A percentile compares a stretch with the other conserved stretches of the same genome.
phyloP scores from a whole-genome alignment of 164 flowering plant genomes.

The Euptelea pleiosperma region DNA sequence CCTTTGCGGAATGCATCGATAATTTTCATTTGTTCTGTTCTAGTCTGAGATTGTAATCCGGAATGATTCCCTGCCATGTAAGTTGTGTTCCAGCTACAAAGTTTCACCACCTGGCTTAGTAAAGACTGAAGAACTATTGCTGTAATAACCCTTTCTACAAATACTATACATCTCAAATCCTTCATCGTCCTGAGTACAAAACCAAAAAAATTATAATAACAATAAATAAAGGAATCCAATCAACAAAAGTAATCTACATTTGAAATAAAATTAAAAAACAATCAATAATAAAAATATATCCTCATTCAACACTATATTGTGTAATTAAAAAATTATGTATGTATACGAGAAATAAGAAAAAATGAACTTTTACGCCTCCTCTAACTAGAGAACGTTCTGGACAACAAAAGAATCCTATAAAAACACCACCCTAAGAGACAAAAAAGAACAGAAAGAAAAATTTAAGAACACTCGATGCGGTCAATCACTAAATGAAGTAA shows the following conservation, averaged over 20 bases:
- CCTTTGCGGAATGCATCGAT: slow-evolving; percentile 76
- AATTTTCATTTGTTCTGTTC: slow-evolving; percentile 57
- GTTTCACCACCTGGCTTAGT: slow-evolving; percentile 37
- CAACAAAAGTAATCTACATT: neutral
- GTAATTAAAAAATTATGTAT: too few species aligned
- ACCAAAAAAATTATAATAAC: neutral
- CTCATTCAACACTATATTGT: neutral
- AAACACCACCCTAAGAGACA: neutral
- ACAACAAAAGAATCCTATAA: neutral
- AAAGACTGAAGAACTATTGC: slow-evolving; percentile 57
- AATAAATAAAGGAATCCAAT: neutral
- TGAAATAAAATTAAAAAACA: neutral
- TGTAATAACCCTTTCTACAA: slow-evolving; percentile 81
- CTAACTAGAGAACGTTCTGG: too few species aligned
- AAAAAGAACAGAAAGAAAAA: neutral
- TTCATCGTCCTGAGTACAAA: slow-evolving; percentile 34
- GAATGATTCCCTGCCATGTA: slow-evolving; percentile 64
- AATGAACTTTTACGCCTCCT: too few species aligned
- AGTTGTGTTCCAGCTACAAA: slow-evolving; percentile 52
- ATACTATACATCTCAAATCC: slow-evolving; percentile 77
- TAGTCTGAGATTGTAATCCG: slow-evolving; percentile 51
- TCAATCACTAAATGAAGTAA: too few species aligned
- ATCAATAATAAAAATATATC: neutral
- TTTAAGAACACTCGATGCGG: too few species aligned
- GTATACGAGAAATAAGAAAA: too few species aligned